Conservation (phyloP, 2,329 filamentous ascomycete genomes). For the Venturia carpophila region DNA sequence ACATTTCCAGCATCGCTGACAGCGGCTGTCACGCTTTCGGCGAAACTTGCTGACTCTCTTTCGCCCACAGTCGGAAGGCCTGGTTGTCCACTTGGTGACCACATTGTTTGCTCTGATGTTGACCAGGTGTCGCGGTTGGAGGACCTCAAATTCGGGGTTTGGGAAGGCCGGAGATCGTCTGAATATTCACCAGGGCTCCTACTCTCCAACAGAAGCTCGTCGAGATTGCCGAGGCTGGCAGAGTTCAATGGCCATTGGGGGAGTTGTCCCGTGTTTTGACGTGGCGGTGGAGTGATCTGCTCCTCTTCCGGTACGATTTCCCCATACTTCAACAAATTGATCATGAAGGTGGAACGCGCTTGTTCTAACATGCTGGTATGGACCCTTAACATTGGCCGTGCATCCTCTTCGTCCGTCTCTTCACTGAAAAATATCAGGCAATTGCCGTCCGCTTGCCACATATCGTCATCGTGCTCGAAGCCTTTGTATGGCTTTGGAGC, state of each 20-base stretch:
- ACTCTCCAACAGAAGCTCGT: conserved; percentile 10
- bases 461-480: conserved; percentile 33
- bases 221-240: conserved; percentile 17
- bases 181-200: neutral
- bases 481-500: conserved; percentile 30
- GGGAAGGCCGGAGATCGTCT: neutral
- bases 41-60: neutral
- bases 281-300: conserved; percentile 3
- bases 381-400: conserved; percentile 30
- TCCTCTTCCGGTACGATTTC: conserved; percentile 29
- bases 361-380: conserved; percentile 30
- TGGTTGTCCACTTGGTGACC: neutral
- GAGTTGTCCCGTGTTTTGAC: conserved; percentile 6
- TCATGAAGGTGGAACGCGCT: conserved; percentile 32
- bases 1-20: neutral
- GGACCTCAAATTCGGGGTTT: neutral
- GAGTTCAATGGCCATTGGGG: conserved; percentile 16
- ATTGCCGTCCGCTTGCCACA: conserved; percentile 30
- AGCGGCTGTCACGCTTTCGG: conserved; percentile 11
- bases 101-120: conserved; percentile 14
- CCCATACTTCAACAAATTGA: conserved; percentile 30
- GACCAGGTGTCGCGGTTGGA: conserved; percentile 18
- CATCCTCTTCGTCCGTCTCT: conserved; percentile 32
- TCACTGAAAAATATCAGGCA: conserved; percentile 33
- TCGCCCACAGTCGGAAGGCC: neutral